These are phyloP conservation scores for Pythium sp. DNA, from an alignment of 352 stramenopile genomes.

Conservation along the genomic window DNA sequence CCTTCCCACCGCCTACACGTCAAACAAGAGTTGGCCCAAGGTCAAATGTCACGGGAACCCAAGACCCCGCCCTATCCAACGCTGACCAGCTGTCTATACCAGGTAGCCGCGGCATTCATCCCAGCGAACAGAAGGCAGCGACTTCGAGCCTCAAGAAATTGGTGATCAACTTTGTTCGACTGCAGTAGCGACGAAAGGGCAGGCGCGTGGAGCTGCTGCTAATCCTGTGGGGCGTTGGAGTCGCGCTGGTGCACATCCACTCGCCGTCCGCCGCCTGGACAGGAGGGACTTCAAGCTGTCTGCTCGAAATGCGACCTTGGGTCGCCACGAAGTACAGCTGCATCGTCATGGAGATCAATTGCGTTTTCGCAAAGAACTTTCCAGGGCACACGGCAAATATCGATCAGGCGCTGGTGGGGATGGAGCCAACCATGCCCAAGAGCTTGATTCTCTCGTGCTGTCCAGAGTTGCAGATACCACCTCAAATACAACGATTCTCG, in stretches of 20 bases:
- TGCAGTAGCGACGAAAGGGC: conserved; percentile 1
- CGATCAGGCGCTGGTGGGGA: not conserved
- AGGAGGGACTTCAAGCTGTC: not conserved
- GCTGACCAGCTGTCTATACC: not conserved
- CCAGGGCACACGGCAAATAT: not conserved
- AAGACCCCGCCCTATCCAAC: not conserved
- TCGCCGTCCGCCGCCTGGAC: not conserved
- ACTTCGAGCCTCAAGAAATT: not conserved
- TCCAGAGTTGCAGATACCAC: conserved; percentile 4
- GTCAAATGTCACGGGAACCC: too few relatives aligned
- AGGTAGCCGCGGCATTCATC: not conserved
- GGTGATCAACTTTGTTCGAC: not conserved
- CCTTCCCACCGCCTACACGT: not conserved
- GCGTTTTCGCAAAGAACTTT: not conserved
- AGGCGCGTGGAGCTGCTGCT: conserved; percentile 9
- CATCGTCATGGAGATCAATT: conserved; percentile 13
- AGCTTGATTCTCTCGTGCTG: conserved; percentile 13
- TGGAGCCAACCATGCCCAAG: not conserved
- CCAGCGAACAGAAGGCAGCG: not conserved
- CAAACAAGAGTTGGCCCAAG: not conserved
- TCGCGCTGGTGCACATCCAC: conserved; percentile 2
- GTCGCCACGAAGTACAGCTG: conserved; percentile 5
- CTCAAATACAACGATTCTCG: not conserved
- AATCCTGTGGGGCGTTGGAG: conserved; percentile 1
- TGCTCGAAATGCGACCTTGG: conserved; percentile 11